Evolutionary conservation across 179 eudicot species (phyloP).

Genomic region (Actinidia polygama): DNA sequence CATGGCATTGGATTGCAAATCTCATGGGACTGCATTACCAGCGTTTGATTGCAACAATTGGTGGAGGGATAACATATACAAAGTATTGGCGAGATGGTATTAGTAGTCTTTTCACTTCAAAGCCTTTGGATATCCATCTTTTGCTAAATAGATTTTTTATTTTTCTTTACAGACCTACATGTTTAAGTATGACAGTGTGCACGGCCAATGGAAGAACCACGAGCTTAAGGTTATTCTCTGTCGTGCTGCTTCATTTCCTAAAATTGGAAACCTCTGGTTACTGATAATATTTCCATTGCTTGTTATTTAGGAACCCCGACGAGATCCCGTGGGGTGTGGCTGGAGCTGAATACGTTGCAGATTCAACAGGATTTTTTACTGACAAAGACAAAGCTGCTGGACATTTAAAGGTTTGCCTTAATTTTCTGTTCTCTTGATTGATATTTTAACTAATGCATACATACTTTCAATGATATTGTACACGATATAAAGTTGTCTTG

Average conservation of each 20-base stretch:
- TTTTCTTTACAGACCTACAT: constrained; percentile 55
- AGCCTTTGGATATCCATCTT: not conserved
- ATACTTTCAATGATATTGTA: not conserved
- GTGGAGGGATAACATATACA: no score
- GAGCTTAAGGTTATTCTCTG: constrained; percentile 41
- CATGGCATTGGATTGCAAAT: not conserved
- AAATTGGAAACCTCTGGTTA: not conserved
- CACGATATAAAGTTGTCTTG: not conserved
- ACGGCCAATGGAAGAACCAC: constrained; percentile 60
- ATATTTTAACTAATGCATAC: not conserved
- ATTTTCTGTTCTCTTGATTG: not conserved
- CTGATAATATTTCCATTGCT: not conserved
- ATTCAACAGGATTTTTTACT: constrained; percentile 73
- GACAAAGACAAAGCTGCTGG: constrained; percentile 77
- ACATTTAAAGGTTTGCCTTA: constrained; percentile 59
- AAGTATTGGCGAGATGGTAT: no score
- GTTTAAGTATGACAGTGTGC: constrained; percentile 78
- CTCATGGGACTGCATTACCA: no score
- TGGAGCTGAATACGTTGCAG: constrained; percentile 65
- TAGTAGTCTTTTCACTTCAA: not conserved
- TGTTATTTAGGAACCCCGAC: constrained; percentile 51
- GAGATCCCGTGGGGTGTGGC: constrained; percentile 76
- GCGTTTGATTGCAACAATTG: no score
- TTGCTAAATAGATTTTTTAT: constrained; percentile 15
- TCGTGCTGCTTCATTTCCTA: not conserved